Percentiles rank a stretch among this genome's conserved stretches.
Evolutionary conservation across 495 filamentous ascomycete genomes (phyloP).

Genomic region (Monascus purpureus): DNA sequence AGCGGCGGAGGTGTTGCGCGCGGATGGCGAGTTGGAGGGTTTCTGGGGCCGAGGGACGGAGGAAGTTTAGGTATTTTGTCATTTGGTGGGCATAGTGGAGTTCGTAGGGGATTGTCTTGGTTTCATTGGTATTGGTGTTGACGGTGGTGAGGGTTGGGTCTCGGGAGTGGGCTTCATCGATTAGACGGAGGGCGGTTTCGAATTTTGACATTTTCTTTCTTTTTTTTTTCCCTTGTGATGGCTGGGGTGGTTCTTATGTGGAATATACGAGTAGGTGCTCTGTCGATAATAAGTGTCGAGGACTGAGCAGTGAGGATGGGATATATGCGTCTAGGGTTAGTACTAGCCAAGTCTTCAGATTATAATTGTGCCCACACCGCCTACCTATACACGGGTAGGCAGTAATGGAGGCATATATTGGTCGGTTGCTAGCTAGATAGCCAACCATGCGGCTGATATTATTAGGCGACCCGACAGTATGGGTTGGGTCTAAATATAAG

Average conservation of each 20-base stretch:
- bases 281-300: too few species aligned
- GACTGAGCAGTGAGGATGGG: too few species aligned
- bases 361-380: too few species aligned
- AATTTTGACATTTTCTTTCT: constrained; percentile 10
- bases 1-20: constrained; percentile 70
- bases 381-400: too few species aligned
- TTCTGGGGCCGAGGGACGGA: constrained; percentile 43
- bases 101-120: constrained; percentile 47
- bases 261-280: too few species aligned
- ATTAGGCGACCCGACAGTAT: too few species aligned
- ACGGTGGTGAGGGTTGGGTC: constrained; percentile 42
- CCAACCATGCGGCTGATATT: too few species aligned
- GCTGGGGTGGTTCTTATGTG: background rate
- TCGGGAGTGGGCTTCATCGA: constrained; percentile 58
- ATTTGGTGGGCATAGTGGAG: constrained; percentile 68
- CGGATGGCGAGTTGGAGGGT: constrained; percentile 57
- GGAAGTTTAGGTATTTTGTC: constrained; percentile 49
- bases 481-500: too few species aligned
- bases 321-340: too few species aligned
- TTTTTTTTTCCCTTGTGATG: constrained; percentile 1
- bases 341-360: too few species aligned
- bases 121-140: constrained; percentile 2
- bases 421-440: too few species aligned
- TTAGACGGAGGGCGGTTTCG: constrained; percentile 40
- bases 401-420: too few species aligned